Percentiles rank a stretch among this genome's conserved stretches.
phyloP scores from a whole-genome alignment of 2,329 filamentous ascomycete species.

The Exophiala sp. region DNA sequence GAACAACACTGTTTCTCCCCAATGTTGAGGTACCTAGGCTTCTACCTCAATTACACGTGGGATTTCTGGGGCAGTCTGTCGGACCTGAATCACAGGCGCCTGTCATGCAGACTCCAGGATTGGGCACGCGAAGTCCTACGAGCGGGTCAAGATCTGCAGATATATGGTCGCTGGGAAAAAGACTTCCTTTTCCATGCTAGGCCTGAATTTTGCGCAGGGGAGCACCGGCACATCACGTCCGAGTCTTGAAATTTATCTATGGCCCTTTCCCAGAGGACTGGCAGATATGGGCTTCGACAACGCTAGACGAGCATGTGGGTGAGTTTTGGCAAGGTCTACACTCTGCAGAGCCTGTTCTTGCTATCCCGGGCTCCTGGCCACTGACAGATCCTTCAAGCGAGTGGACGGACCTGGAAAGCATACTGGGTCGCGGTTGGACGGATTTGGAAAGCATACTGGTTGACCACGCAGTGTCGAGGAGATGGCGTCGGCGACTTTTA shows the following conservation, averaged over 20 bases:
- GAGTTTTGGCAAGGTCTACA: constrained; percentile 6
- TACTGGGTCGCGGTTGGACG: neutral
- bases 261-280: constrained; percentile 7
- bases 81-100: neutral
- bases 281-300: constrained; percentile 9
- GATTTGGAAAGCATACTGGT: neutral
- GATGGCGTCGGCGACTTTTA: no score
- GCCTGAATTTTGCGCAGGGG: neutral
- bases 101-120: constrained; percentile 5
- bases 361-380: constrained; percentile 8
- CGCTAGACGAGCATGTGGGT: constrained; percentile 2
- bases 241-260: constrained; percentile 1
- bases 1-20: neutral
- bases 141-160: constrained; percentile 8
- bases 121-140: constrained; percentile 5
- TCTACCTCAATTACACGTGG: neutral
- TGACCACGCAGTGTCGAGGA: neutral
- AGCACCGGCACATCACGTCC: neutral
- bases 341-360: neutral
- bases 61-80: neutral
- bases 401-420: neutral
- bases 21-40: constrained; percentile 2
- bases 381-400: neutral
- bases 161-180: constrained; percentile 6
- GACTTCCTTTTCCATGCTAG: neutral